These are phyloP conservation scores for Populus alba DNA, from an alignment of 345 rosid genomes.

Conservation along the genomic window DNA sequence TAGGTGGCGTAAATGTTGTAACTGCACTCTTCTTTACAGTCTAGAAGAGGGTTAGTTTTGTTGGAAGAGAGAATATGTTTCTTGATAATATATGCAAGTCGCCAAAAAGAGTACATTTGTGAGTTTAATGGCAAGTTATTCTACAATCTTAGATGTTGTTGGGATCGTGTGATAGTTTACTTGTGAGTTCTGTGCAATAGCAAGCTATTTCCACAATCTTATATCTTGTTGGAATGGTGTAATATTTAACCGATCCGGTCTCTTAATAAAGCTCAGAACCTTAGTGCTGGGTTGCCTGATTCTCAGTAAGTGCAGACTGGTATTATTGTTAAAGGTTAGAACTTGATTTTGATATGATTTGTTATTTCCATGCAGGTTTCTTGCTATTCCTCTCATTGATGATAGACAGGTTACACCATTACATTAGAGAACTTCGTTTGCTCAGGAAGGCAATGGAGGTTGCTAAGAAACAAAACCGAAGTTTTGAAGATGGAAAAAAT, in stretches of 20 bases:
- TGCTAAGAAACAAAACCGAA: constrained; percentile 63
- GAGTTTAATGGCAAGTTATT: too few species aligned
- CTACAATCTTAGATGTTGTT: too few species aligned
- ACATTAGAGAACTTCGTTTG: constrained; percentile 71
- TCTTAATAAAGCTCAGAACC: too few species aligned
- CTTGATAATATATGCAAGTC: neutral
- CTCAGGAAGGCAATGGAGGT: constrained; percentile 78
- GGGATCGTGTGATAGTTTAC: neutral
- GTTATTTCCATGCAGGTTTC: constrained; percentile 50
- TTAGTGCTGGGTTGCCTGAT: too few species aligned
- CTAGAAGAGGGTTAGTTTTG: neutral
- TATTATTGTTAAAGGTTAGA: neutral
- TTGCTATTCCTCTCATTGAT: constrained; percentile 68
- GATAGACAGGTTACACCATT: constrained; percentile 85
- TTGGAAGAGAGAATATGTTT: neutral
- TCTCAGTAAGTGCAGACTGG: neutral
- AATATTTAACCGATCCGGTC: neutral
- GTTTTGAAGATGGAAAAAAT: constrained; percentile 55
- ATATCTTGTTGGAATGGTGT: neutral
- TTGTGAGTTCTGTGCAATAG: neutral
- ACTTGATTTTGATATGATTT: neutral
- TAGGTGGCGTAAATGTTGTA: neutral
- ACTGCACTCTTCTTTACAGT: neutral
- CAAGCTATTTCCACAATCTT: neutral
- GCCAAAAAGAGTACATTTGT: too few species aligned